phyloP scores from a whole-genome alignment of 768 basidiomycete genomes.

The Amanita jacksonii region DNA sequence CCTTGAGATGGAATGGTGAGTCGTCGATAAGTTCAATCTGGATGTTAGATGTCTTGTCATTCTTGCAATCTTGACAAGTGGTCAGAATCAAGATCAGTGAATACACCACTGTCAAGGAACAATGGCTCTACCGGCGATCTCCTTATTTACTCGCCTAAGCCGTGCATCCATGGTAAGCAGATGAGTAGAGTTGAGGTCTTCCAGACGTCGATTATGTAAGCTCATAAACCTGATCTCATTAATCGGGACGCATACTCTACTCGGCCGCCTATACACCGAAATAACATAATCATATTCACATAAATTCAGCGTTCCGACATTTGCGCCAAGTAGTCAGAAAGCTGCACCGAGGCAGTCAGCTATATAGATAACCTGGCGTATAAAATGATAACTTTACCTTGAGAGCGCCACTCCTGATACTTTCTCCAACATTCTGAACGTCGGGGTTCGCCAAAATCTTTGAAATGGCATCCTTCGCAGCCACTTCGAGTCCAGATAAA shows the following conservation, averaged over 20 bases:
- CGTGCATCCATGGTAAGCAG: slow-evolving; percentile 65
- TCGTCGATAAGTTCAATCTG: slow-evolving; percentile 81
- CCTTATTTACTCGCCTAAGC: slow-evolving; percentile 86
- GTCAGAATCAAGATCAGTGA: slow-evolving; percentile 10
- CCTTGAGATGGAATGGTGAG: slow-evolving; percentile 86
- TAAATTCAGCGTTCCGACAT: slow-evolving; percentile 39
- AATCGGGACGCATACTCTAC: too few relatives aligned
- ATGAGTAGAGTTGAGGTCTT: neutral
- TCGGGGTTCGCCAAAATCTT: slow-evolving; percentile 78
- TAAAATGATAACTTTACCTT: slow-evolving; percentile 40
- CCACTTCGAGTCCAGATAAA: slow-evolving; percentile 44
- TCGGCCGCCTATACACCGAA: neutral
- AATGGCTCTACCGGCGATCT: slow-evolving; percentile 59
- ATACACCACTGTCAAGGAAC: slow-evolving; percentile 3
- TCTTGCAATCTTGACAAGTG: slow-evolving; percentile 70
- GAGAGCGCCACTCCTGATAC: slow-evolving; percentile 67
- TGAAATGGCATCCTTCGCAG: slow-evolving; percentile 68
- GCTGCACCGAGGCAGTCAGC: slow-evolving; percentile 20
- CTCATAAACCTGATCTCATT: too few relatives aligned
- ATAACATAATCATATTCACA: neutral
- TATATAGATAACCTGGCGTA: neutral
- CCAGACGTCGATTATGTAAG: neutral
- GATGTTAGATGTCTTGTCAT: slow-evolving; percentile 85
- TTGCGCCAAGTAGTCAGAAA: slow-evolving; percentile 61
- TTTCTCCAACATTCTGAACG: slow-evolving; percentile 78